Conservation (phyloP, 208 protist genomes). For the Lotmaria passim region DNA sequence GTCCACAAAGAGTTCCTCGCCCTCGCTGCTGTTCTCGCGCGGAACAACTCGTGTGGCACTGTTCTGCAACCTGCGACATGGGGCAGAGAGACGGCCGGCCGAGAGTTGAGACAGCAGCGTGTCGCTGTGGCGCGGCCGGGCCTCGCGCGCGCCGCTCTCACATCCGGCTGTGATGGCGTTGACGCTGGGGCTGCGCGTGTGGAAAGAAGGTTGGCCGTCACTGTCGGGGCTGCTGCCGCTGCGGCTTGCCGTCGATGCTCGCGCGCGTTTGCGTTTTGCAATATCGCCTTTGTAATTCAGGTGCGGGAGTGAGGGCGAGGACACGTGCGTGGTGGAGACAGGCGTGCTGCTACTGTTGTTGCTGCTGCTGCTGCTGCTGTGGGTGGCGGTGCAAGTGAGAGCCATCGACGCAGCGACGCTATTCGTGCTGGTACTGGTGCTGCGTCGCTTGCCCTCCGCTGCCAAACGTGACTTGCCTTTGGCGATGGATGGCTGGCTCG, state of each 20-base stretch:
- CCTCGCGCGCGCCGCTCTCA: not conserved
- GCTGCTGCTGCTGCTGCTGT: not conserved
- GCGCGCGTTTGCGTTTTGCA: conserved; percentile 4
- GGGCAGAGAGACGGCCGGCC: not conserved
- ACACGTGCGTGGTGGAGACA: not conserved
- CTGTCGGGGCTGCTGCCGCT: not conserved
- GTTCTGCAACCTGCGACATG: not conserved
- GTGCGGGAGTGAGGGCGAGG: not conserved
- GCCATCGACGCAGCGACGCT: conserved; percentile 26
- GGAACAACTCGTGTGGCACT: conserved; percentile 7
- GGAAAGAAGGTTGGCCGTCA: not conserved
- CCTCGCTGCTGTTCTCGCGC: not conserved
- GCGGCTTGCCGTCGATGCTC: not conserved
- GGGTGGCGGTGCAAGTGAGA: conserved; percentile 13
- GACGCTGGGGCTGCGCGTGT: conserved; percentile 18
- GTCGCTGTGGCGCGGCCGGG: not conserved
- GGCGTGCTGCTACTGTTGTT: conserved; percentile 2
- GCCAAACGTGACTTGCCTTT: not conserved
- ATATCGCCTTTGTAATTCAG: not conserved
- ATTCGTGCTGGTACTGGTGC: no score
- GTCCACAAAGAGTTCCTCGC: conserved; percentile 23
- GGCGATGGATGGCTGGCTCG: not conserved
- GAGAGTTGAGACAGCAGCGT: not conserved
- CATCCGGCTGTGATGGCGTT: conserved; percentile 6
- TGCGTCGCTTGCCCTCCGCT: not conserved